Conservation (phyloP, 2,329 filamentous ascomycete species). For the Geosmithia flava region DNA sequence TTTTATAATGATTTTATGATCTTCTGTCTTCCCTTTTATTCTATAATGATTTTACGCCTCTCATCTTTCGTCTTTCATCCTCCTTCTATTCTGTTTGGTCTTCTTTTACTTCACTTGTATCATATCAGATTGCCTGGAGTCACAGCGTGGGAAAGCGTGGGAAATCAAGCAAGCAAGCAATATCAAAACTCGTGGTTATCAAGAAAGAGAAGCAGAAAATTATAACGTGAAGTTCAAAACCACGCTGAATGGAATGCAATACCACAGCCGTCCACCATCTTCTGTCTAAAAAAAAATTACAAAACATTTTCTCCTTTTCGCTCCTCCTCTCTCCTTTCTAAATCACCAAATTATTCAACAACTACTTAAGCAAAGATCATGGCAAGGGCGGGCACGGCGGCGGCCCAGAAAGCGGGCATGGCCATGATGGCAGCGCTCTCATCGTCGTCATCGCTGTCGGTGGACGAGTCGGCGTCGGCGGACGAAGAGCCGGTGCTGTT, state of each 20-base stretch:
- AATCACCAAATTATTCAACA: background rate
- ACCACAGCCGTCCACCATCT: background rate
- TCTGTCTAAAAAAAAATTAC: background rate
- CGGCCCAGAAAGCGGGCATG: slow-evolving; percentile 18
- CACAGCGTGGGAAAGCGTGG: too few relatives aligned
- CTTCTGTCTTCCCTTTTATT: too few relatives aligned
- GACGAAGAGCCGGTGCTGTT: background rate
- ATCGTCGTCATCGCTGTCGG: slow-evolving; percentile 7
- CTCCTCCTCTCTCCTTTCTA: background rate
- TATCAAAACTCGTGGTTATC: too few relatives aligned
- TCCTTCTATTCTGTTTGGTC: too few relatives aligned
- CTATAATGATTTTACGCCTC: too few relatives aligned
- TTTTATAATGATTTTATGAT: too few relatives aligned
- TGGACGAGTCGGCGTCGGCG: background rate
- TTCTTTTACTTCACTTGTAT: too few relatives aligned
- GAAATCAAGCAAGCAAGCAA: too few relatives aligned
- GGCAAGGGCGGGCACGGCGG: slow-evolving; percentile 17
- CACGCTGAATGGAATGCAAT: slow-evolving; percentile 1
- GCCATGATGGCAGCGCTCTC: slow-evolving; percentile 14
- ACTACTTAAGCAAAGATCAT: slow-evolving; percentile 19
- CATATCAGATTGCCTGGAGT: too few relatives aligned
- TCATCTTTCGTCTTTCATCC: too few relatives aligned
- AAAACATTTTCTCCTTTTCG: too few relatives aligned
- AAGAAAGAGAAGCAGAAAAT: too few relatives aligned
- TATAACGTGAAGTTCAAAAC: background rate